These are phyloP conservation scores for Colletotrichum truncatum DNA, from an alignment of 2,329 filamentous ascomycete genomes.

Conservation along the genomic window DNA sequence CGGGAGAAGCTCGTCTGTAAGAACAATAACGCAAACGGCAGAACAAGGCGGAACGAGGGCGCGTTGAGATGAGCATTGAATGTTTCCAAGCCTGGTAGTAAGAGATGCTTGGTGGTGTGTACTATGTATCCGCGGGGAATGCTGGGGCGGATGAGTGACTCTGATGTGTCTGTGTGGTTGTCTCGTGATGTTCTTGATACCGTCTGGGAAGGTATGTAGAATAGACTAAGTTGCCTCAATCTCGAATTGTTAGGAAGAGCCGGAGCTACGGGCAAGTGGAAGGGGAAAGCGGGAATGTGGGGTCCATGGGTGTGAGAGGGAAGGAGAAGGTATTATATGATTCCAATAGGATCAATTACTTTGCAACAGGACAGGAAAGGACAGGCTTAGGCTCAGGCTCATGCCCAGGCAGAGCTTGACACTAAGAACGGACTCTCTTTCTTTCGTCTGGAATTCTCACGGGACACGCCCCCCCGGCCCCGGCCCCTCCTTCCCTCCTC, in stretches of 20 bases:
- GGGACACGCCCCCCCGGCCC: conserved; percentile 18
- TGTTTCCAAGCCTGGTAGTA: conserved; percentile 21
- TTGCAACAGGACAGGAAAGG: not conserved
- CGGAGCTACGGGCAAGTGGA: conserved; percentile 27
- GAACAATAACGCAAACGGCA: conserved; percentile 24
- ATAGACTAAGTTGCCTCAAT: conserved; percentile 11
- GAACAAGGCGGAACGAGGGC: conserved; percentile 26
- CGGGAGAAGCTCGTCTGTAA: conserved; percentile 3
- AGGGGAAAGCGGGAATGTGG: conserved; percentile 14
- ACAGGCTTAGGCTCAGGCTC: not conserved
- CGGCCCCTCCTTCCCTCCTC: conserved; percentile 10
- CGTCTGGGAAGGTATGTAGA: not conserved
- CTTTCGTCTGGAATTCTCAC: conserved; percentile 29
- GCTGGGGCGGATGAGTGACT: conserved; percentile 12
- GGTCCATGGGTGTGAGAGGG: conserved; percentile 6
- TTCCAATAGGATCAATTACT: conserved; percentile 26
- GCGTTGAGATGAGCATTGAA: conserved; percentile 32
- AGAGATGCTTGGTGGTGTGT: not conserved
- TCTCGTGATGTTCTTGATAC: conserved; percentile 14
- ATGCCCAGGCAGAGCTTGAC: not conserved
- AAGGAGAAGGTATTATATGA: conserved; percentile 25
- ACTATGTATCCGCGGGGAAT: conserved; percentile 10
- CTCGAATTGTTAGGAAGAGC: conserved; percentile 20
- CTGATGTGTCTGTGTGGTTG: conserved; percentile 4
- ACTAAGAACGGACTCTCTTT: conserved; percentile 29